These are phyloP conservation scores for Phoma herbarum DNA, from an alignment of 2,329 filamentous ascomycete species.

Conservation along the genomic window DNA sequence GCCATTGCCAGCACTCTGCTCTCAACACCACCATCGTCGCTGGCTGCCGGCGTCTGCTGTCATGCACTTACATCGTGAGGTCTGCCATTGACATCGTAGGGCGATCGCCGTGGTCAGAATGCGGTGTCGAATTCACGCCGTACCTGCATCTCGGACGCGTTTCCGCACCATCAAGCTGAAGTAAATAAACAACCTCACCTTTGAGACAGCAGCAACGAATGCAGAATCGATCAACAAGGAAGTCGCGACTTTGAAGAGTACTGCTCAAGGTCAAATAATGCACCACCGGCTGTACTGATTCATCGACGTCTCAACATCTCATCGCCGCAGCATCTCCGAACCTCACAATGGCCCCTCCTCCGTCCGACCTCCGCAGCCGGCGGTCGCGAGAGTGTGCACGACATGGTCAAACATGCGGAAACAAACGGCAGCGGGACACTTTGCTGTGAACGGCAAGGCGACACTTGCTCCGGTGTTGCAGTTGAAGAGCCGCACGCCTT, in stretches of 20 bases:
- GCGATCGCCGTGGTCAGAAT: neutral
- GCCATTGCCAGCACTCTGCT: neutral
- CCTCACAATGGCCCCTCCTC: constrained; percentile 38
- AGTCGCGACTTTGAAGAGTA: neutral
- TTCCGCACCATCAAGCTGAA: neutral
- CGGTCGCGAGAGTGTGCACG: constrained; percentile 21
- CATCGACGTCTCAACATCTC: constrained; percentile 12
- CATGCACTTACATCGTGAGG: neutral
- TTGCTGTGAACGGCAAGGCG: constrained; percentile 25
- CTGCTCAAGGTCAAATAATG: neutral
- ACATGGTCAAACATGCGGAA: constrained; percentile 28
- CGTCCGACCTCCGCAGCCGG: constrained; percentile 41
- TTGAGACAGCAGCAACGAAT: neutral
- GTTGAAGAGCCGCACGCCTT: constrained; percentile 36
- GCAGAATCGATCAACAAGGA: neutral
- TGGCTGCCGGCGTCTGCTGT: no score
- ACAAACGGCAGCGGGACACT: constrained; percentile 23
- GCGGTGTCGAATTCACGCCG: neutral
- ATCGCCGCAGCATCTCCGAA: constrained; percentile 24
- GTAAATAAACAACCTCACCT: neutral
- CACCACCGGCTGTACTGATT: neutral
- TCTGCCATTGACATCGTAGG: neutral
- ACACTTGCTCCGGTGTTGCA: constrained; percentile 26
- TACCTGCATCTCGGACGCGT: constrained; percentile 7
- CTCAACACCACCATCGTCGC: neutral